Base-by-base conservation (phyloP, 345 rosid genomes). In the Conringia planisiliqua region DNA sequence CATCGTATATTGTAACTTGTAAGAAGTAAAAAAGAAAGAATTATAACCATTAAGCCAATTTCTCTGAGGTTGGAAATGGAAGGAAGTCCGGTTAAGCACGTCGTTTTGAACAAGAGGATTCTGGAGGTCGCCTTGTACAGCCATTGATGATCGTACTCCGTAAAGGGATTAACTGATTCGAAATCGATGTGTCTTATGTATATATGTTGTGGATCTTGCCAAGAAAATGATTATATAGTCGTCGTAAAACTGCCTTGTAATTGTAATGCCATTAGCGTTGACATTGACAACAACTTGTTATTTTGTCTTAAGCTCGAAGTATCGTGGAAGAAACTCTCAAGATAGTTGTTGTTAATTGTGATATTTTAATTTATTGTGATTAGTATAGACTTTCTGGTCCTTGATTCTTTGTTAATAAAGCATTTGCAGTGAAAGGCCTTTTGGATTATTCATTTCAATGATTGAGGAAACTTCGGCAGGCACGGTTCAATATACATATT, bases 11-110 rank as follows among this genome's bases (percentile, higher is more conserved):
- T n/a, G n/a, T n/a, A n/a, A n/a, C 24, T 24, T 42, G 11, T 4
- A 22, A 0, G 10, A 58, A 3, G 52, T 17, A 8, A 20, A 54
- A 26, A 12, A 12, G 30, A 63, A 52, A 54, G 22, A 65, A 70
- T 14, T 14, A 60, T 20, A 73, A 80, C 86, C 86, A 50, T 80
- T 83, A 18, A 83, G 50, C 86, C 86, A 83, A 33, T 83, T 80
- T 57, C 64, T 65, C 47, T 54, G 66, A 77, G 83, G 60, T 30
- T 77, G 85, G 70, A 83, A 80, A 73, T 83, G 85, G 60, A 73
- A 80, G 17, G 69, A 66, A 26, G 85, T 77, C 35, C 78, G 76
- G 48, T 71, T 32, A 73, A 20, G 64, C 46, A 8, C 48, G 3
- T 10, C 27, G 36, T 14, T 9, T 18, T 3, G 74, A 33, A 11